These are phyloP conservation scores for Cystofilobasidium capitatum DNA, from an alignment of 768 basidiomycete genomes.

Conservation along the genomic window DNA sequence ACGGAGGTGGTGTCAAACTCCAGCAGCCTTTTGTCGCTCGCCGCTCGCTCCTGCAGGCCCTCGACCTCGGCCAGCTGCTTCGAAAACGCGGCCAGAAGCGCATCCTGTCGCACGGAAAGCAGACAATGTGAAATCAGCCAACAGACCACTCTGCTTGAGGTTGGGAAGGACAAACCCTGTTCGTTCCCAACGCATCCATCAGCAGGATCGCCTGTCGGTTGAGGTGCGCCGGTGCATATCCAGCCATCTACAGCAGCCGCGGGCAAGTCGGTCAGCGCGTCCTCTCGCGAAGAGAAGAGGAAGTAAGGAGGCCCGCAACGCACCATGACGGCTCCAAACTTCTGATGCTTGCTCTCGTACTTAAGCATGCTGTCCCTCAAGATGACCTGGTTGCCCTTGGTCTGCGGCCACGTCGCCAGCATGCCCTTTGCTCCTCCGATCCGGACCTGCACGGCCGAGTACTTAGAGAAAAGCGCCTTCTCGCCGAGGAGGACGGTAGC, in stretches of 20 bases:
- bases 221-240: constrained; percentile 7
- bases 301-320: neutral
- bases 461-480: neutral
- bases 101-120: neutral
- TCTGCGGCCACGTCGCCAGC: constrained; percentile 9
- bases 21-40: neutral
- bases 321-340: constrained; percentile 18
- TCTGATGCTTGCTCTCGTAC: neutral
- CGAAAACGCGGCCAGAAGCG: neutral
- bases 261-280: neutral
- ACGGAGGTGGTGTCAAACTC: constrained; percentile 7
- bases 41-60: neutral
- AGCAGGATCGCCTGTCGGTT: constrained; percentile 22
- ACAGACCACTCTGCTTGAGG: too few relatives aligned
- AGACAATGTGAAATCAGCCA: neutral
- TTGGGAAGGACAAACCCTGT: neutral
- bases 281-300: neutral
- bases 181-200: constrained; percentile 5
- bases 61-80: neutral
- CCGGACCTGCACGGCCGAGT: constrained; percentile 16
- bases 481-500: constrained; percentile 3
- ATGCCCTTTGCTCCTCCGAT: constrained; percentile 24
- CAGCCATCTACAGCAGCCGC: neutral
- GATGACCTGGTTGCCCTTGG: neutral
- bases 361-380: constrained; percentile 12